phyloP scores from a whole-genome alignment of 2,329 filamentous ascomycete species.

The Hypoxylon sp. region DNA sequence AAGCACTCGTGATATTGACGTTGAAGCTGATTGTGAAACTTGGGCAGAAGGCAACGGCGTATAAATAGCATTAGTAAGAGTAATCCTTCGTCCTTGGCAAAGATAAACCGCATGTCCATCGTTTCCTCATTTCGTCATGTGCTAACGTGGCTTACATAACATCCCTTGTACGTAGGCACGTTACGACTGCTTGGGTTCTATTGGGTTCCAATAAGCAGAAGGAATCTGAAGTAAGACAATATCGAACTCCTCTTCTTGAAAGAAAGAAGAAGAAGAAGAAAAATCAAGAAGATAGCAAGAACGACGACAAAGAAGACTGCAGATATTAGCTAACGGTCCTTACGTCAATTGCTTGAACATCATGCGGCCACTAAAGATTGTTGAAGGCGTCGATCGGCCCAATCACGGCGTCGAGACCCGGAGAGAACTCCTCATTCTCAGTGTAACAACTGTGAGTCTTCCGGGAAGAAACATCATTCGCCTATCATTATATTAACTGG shows the following conservation, averaged over 20 bases:
- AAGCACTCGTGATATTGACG: neutral
- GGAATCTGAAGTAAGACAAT: conserved; percentile 12
- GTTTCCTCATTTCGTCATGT: neutral
- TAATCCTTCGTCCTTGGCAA: conserved; percentile 1
- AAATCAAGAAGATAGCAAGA: neutral
- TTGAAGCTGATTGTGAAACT: too few species aligned
- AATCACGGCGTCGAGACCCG: conserved; percentile 11
- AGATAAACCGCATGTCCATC: neutral
- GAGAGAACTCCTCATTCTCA: conserved; percentile 4
- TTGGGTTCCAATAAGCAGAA: conserved; percentile 11
- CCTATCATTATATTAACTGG: conserved; percentile 5
- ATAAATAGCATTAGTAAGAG: neutral
- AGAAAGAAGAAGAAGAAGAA: neutral
- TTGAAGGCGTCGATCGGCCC: conserved; percentile 2
- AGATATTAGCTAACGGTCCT: neutral
- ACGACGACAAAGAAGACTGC: conserved; percentile 8
- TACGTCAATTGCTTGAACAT: neutral
- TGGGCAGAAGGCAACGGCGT: neutral
- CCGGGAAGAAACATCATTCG: neutral
- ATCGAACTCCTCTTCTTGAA: neutral
- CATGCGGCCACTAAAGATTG: conserved; percentile 14
- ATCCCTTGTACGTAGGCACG: neutral
- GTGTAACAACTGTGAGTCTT: conserved; percentile 9
- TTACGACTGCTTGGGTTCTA: conserved; percentile 10
- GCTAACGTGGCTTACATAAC: neutral